Evolutionary conservation across 805 yeast genomes (phyloP).

Genomic region (Suhomyces kilbournensis): DNA sequence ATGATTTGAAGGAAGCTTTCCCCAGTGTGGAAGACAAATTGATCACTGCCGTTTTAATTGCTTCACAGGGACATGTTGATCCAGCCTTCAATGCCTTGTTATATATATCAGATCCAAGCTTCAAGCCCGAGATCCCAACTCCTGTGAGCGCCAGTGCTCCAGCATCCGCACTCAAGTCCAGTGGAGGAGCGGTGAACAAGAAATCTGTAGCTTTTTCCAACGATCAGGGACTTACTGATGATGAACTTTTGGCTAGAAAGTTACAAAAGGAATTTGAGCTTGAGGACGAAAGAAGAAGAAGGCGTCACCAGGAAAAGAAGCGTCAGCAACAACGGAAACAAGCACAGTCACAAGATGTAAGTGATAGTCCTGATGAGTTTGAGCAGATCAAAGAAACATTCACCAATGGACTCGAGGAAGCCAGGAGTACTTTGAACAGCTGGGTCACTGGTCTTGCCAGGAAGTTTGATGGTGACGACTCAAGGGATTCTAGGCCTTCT

Average conservation of each 20-base stretch:
- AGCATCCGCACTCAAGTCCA: constrained; percentile 19
- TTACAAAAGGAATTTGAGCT: constrained; percentile 64
- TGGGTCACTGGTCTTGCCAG: constrained; percentile 75
- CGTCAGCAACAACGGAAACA: constrained; percentile 9
- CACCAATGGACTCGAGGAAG: constrained; percentile 75
- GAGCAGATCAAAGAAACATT: constrained; percentile 67
- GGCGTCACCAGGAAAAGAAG: constrained; percentile 15
- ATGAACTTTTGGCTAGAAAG: constrained; percentile 78
- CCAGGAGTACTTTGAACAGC: constrained; percentile 66
- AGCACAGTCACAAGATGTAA: constrained; percentile 12
- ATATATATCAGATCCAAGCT: constrained; percentile 70
- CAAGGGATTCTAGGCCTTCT: constrained; percentile 9
- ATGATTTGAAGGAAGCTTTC: constrained; percentile 78
- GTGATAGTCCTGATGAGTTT: constrained; percentile 55
- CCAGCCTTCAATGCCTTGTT: constrained; percentile 87
- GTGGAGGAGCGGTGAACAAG: constrained; percentile 1
- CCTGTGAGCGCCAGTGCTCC: constrained; percentile 18
- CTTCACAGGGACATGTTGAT: constrained; percentile 76
- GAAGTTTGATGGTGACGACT: constrained; percentile 35
- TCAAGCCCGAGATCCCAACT: constrained; percentile 50
- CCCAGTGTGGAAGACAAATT: constrained; percentile 72
- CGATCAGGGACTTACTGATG: constrained; percentile 43
- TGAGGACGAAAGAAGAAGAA: constrained; percentile 38
- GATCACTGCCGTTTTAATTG: constrained; percentile 77
- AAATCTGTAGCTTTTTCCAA: background rate